These are phyloP conservation scores for Auriscalpium orientale DNA, from an alignment of 768 basidiomycete genomes.

Conservation along the genomic window DNA sequence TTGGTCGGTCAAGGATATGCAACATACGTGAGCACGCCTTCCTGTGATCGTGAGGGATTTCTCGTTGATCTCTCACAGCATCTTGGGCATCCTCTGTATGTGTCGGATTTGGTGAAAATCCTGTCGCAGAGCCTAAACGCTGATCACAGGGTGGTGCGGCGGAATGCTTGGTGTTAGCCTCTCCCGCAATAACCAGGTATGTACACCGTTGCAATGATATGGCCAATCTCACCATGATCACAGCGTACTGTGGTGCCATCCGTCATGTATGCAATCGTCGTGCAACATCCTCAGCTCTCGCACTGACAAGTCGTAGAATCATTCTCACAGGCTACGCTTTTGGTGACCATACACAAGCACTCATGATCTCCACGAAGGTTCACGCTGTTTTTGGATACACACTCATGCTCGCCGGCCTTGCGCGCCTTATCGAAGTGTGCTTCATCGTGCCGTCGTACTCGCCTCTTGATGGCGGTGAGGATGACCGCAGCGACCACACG, in stretches of 20 bases:
- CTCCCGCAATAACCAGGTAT: conserved; percentile 66
- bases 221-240: neutral
- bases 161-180: conserved; percentile 85
- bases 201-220: conserved; percentile 7
- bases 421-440: conserved; percentile 79
- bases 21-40: conserved; percentile 64
- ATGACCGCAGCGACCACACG: conserved; percentile 60
- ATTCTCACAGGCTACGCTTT: conserved; percentile 93
- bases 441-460: conserved; percentile 46
- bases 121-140: conserved; percentile 2
- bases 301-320: conserved; percentile 38
- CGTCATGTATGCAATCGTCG: conserved; percentile 40
- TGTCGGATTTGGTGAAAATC: neutral
- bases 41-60: neutral
- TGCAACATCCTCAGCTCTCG: neutral
- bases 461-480: conserved; percentile 34
- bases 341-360: conserved; percentile 80
- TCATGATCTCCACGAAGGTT: conserved; percentile 81
- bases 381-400: conserved; percentile 82
- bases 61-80: conserved; percentile 29
- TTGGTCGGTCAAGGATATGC: conserved; percentile 93
- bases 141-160: conserved; percentile 78
- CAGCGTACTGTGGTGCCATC: conserved; percentile 77
- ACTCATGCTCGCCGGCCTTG: conserved; percentile 74
- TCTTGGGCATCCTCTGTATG: conserved; percentile 68